Conservation (phyloP, 2,329 filamentous ascomycete genomes). For the Penicillium sp. region DNA sequence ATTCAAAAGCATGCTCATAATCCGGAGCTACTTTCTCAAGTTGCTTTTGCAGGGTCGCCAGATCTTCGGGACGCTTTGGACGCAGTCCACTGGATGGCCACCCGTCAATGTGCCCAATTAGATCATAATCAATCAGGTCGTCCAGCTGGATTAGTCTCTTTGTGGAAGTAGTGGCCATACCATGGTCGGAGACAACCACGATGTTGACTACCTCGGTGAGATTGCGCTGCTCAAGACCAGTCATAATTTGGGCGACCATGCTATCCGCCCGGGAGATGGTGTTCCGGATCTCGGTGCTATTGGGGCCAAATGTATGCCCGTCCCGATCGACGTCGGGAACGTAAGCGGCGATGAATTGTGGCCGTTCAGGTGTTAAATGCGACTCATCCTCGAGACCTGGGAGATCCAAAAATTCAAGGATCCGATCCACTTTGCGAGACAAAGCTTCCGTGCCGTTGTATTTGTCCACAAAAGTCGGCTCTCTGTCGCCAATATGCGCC, state of each 20-base stretch:
- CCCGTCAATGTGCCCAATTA: conserved; percentile 83
- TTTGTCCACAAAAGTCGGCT: conserved; percentile 78
- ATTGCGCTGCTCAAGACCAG: conserved; percentile 75
- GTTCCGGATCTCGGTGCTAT: conserved; percentile 81
- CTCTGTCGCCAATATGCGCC: conserved; percentile 71
- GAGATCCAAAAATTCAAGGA: conserved; percentile 80
- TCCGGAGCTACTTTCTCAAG: conserved; percentile 57
- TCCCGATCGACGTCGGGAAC: conserved; percentile 88
- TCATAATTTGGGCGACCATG: conserved; percentile 76
- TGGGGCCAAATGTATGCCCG: conserved; percentile 86
- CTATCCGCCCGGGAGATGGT: conserved; percentile 78
- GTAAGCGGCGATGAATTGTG: conserved; percentile 90
- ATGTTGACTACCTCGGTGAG: conserved; percentile 88
- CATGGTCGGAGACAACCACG: conserved; percentile 94
- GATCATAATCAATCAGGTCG: conserved; percentile 73
- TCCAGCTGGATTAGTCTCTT: conserved; percentile 83
- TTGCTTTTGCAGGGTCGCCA: conserved; percentile 66
- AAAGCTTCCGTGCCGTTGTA: conserved; percentile 78
- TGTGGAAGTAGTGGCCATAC: conserved; percentile 90
- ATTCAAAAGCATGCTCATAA: conserved; percentile 66
- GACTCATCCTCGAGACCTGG: conserved; percentile 66
- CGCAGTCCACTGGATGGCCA: conserved; percentile 92
- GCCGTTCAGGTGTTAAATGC: conserved; percentile 59
- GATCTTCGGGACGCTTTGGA: conserved; percentile 66
- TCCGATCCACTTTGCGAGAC: conserved; percentile 70